These are phyloP conservation scores for Neckera pumila DNA, from an alignment of 225 moss, liverwort and hornwort genomes.

Conservation along the genomic window DNA sequence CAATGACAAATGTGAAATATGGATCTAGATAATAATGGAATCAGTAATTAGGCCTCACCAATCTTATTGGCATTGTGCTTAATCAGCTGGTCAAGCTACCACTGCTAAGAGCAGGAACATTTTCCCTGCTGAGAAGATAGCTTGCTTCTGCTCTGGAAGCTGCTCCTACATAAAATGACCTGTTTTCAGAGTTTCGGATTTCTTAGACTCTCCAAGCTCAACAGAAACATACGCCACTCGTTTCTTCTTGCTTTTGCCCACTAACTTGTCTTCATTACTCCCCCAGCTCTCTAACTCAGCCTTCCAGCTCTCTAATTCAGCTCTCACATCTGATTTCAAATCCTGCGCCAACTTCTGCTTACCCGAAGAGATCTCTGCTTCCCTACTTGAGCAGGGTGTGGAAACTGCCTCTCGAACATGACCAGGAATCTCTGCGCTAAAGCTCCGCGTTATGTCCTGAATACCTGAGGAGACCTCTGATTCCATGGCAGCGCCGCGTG, in stretches of 20 bases:
- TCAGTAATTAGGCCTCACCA: too few species aligned
- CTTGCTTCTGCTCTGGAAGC: not conserved
- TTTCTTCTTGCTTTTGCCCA: not conserved
- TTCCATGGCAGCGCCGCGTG: not conserved
- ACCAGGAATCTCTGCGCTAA: not conserved
- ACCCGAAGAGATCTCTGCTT: not conserved
- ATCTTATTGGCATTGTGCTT: too few species aligned
- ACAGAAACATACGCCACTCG: conserved; percentile 15
- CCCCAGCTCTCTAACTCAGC: conserved; percentile 23
- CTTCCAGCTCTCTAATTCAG: conserved; percentile 24
- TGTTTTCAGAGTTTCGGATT: not conserved
- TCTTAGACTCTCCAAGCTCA: conserved; percentile 7
- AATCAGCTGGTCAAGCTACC: not conserved
- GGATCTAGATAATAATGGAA: too few species aligned
- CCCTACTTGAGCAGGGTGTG: not conserved
- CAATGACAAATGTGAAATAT: too few species aligned
- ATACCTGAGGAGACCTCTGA: not conserved
- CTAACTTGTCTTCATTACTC: not conserved
- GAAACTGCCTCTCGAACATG: not conserved
- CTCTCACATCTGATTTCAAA: not conserved
- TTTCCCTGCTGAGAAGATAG: not conserved
- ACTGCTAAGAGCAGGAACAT: not conserved
- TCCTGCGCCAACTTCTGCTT: not conserved
- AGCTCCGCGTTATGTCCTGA: not conserved
- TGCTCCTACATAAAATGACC: not conserved